A percentile compares a stretch with the other conserved stretches of the same genome.
Conservation (phyloP, 495 filamentous ascomycete genomes). For the Cercophora sp. region DNA sequence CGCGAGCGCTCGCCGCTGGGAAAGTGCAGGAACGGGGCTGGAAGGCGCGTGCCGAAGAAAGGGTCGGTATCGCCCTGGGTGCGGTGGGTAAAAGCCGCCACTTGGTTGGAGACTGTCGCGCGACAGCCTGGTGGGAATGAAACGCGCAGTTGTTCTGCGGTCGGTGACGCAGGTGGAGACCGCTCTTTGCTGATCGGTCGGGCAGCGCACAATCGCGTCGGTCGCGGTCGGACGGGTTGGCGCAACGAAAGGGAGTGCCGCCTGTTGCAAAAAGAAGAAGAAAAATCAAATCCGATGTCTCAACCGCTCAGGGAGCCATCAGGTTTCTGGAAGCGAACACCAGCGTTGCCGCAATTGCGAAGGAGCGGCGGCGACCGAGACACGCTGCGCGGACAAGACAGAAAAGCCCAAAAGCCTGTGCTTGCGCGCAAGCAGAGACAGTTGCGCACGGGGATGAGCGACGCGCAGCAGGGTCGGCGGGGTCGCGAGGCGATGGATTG, state of each 20-base stretch:
- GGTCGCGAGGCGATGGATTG: slow-evolving; percentile 16
- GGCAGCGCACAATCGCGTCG: slow-evolving; percentile 10
- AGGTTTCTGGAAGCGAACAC: slow-evolving; percentile 11
- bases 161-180: background rate
- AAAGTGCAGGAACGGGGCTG: slow-evolving; percentile 36
- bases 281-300: slow-evolving; percentile 14
- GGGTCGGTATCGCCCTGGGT: slow-evolving; percentile 25
- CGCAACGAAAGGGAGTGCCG: slow-evolving; percentile 2
- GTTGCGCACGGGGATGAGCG: background rate
- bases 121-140: slow-evolving; percentile 31
- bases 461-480: background rate
- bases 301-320: slow-evolving; percentile 12
- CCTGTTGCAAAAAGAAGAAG: slow-evolving; percentile 17
- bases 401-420: background rate
- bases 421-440: background rate
- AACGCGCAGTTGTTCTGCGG: slow-evolving; percentile 18
- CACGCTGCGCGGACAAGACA: background rate
- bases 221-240: slow-evolving; percentile 6
- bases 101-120: slow-evolving; percentile 26
- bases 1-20: slow-evolving; percentile 28
- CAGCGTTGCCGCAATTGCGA: slow-evolving; percentile 10
- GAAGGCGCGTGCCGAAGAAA: slow-evolving; percentile 38
- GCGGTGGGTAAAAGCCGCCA: slow-evolving; percentile 47
- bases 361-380: slow-evolving; percentile 2
- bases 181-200: background rate